A percentile compares a stretch with the other conserved stretches of the same genome.
phyloP scores from a whole-genome alignment of 768 basidiomycete genomes.

The Agaricus blazei region DNA sequence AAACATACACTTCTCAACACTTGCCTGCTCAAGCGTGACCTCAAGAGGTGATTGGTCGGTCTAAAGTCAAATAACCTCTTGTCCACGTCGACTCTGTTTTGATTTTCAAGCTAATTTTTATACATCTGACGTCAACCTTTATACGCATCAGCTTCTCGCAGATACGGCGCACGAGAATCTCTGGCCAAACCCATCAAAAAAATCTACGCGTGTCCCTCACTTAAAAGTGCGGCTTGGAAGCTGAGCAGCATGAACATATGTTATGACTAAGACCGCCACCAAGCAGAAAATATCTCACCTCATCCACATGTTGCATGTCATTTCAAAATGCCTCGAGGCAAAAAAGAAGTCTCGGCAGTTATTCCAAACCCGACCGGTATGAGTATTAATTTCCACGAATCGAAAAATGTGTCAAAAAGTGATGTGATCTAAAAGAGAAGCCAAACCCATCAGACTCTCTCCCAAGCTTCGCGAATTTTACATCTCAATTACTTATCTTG shows the following conservation, averaged over 20 bases:
- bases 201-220: too few species aligned
- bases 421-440: not conserved
- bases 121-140: not conserved
- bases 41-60: not conserved
- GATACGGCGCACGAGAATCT: too few species aligned
- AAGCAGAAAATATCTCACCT: not conserved
- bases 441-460: not conserved
- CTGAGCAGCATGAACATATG: too few species aligned
- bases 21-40: not conserved
- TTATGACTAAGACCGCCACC: too few species aligned
- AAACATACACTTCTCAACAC: not conserved
- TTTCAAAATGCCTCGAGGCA: slow-evolving; percentile 3
- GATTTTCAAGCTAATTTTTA: not conserved
- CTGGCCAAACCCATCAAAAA: too few species aligned
- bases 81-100: not conserved
- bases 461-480: not conserved
- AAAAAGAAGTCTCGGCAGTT: not conserved
- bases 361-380: not conserved
- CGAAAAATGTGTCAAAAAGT: not conserved
- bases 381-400: not conserved
- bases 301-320: not conserved
- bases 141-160: too few species aligned
- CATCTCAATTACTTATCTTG: too few species aligned
- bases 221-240: too few species aligned
- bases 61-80: not conserved